Percentiles rank a stretch among this genome's conserved stretches.
phyloP scores from a whole-genome alignment of 2,329 filamentous ascomycete genomes.

The Xylariomycetidae sp. region DNA sequence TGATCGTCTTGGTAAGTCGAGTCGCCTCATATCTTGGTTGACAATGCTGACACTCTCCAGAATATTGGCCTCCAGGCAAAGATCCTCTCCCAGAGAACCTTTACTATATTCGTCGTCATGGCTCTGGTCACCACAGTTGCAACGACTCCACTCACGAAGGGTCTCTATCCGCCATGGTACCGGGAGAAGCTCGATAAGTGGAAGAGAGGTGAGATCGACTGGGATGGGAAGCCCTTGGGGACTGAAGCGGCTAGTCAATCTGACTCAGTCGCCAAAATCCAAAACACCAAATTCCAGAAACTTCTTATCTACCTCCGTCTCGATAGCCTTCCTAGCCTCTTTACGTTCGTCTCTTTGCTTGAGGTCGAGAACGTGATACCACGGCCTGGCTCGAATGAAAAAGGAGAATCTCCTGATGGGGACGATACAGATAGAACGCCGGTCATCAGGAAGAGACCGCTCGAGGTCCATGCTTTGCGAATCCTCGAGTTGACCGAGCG shows the following conservation, averaged over 20 bases:
- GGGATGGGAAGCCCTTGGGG: slow-evolving; percentile 61
- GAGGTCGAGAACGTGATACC: slow-evolving; percentile 41
- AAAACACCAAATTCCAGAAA: slow-evolving; percentile 46
- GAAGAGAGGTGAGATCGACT: slow-evolving; percentile 65
- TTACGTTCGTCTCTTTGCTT: slow-evolving; percentile 77
- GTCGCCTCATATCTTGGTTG: slow-evolving; percentile 7
- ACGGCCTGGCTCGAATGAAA: slow-evolving; percentile 8
- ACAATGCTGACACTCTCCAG: slow-evolving; percentile 26
- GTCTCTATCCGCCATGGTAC: slow-evolving; percentile 69
- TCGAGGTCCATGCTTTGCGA: slow-evolving; percentile 79
- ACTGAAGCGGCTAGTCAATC: slow-evolving; percentile 34
- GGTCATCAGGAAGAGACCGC: slow-evolving; percentile 37
- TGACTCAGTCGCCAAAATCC: slow-evolving; percentile 26
- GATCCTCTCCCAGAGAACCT: slow-evolving; percentile 65
- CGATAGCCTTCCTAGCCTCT: slow-evolving; percentile 76
- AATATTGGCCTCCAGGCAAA: slow-evolving; percentile 69
- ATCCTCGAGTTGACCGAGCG: slow-evolving; percentile 85
- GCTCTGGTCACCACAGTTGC: slow-evolving; percentile 72
- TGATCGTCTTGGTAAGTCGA: slow-evolving; percentile 78
- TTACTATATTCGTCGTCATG: slow-evolving; percentile 81
- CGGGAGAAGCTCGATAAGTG: slow-evolving; percentile 68
- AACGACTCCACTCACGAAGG: slow-evolving; percentile 64
- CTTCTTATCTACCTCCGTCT: slow-evolving; percentile 78
- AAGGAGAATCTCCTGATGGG: slow-evolving; percentile 19
- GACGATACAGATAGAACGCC: slow-evolving; percentile 18